phyloP scores from a whole-genome alignment of 805 yeast genomes.

The Phaffomyces opuntiae region DNA sequence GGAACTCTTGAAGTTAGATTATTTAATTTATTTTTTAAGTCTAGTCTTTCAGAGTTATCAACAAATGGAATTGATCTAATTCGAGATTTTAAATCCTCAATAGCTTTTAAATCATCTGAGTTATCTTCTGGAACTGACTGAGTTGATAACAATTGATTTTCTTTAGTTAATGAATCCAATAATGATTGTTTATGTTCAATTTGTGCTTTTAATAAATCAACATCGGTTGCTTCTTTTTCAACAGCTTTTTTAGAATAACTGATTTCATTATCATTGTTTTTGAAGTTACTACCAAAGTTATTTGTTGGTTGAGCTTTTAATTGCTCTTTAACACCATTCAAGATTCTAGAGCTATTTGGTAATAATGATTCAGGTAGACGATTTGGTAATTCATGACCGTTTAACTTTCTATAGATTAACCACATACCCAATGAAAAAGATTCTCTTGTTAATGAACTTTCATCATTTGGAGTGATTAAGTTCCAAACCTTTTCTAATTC shows the following conservation, averaged over 20 bases:
- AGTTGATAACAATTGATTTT: slow-evolving; percentile 1
- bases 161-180: slow-evolving; percentile 61
- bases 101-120: slow-evolving; percentile 41
- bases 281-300: slow-evolving; percentile 43
- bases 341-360: slow-evolving; percentile 75
- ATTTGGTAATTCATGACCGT: slow-evolving; percentile 80
- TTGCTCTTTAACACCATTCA: slow-evolving; percentile 65
- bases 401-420: slow-evolving; percentile 81
- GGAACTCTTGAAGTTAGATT: slow-evolving; percentile 70
- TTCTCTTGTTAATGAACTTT: slow-evolving; percentile 79
- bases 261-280: slow-evolving; percentile 62
- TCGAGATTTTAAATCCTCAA: slow-evolving; percentile 57
- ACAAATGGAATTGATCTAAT: slow-evolving; percentile 41
- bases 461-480: slow-evolving; percentile 72
- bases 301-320: slow-evolving; percentile 19
- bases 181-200: slow-evolving; percentile 67
- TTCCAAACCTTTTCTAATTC: slow-evolving; percentile 92
- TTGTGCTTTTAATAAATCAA: slow-evolving; percentile 53
- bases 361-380: slow-evolving; percentile 81
- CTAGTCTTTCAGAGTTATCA: slow-evolving; percentile 29
- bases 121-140: slow-evolving; percentile 11
- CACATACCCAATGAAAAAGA: slow-evolving; percentile 98
- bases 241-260: slow-evolving; percentile 57
- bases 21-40: slow-evolving; percentile 51
- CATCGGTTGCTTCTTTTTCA: slow-evolving; percentile 19